phyloP scores from a whole-genome alignment of 2,329 filamentous ascomycete genomes.

The Fusarium circinatum region DNA sequence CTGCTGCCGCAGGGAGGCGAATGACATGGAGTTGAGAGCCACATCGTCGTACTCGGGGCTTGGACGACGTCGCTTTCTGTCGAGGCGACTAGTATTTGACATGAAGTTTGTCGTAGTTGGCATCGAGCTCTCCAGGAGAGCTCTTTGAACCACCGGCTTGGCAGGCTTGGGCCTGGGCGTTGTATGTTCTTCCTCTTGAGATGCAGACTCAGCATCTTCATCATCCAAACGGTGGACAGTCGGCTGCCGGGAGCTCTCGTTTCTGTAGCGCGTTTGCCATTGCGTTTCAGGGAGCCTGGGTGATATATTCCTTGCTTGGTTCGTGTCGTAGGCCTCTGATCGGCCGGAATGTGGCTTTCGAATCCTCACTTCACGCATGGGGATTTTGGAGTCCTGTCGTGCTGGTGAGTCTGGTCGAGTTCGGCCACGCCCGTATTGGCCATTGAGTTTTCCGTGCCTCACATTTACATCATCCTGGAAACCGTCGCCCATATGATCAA shows the following conservation, averaged over 20 bases:
- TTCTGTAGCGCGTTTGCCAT: conserved; percentile 34
- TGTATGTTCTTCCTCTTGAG: conserved; percentile 37
- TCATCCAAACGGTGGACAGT: conserved; percentile 39
- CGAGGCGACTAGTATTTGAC: conserved; percentile 24
- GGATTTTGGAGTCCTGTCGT: conserved; percentile 48
- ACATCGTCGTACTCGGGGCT: conserved; percentile 68
- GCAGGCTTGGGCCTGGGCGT: conserved; percentile 41
- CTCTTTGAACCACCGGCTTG: conserved; percentile 30
- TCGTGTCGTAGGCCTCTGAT: conserved; percentile 32
- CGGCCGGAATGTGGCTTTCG: conserved; percentile 41
- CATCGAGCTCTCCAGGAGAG: conserved; percentile 39
- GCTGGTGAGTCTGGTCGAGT: conserved; percentile 40
- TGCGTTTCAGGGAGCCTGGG: conserved; percentile 38
- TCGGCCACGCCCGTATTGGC: conserved; percentile 28
- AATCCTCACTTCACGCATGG: conserved; percentile 52
- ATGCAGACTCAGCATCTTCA: conserved; percentile 34
- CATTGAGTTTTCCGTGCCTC: conserved; percentile 28
- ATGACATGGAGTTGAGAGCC: conserved; percentile 64
- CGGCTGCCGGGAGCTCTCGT: conserved; percentile 30
- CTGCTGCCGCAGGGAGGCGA: conserved; percentile 60
- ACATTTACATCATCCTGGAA: conserved; percentile 43
- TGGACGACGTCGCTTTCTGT: conserved; percentile 55
- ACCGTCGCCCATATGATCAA: conserved; percentile 48
- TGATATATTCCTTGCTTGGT: conserved; percentile 40
- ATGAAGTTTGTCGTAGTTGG: conserved; percentile 20